Evolutionary conservation across 176 grass and related monocot species (phyloP), one percentile per base, ranked within the genome.

Genomic region (Thalia dealbata): DNA sequence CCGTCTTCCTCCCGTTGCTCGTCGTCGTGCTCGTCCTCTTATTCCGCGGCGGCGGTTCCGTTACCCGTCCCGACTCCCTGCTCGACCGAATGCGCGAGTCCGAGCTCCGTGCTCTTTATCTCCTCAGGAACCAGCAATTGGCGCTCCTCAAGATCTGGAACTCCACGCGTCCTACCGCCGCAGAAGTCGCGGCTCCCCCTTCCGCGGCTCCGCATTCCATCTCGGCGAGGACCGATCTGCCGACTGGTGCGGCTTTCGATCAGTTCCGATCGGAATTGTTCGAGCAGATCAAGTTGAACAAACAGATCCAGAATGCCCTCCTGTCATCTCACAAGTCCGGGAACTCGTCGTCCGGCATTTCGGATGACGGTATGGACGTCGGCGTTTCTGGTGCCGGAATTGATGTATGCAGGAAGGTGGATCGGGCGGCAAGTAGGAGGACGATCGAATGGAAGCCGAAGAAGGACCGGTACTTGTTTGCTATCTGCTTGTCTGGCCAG

Each of bases 381-480:
- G 76, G 75, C 74, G 78, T 87, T 66, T 82, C 81, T 46, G 80
- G 85, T 76, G 75, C 73, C 23, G 80, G 78, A 29, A 22, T 58
- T 56, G 66, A 84, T 27, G 73, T 80, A 3, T 97, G 93, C 72
- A 86, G 70, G 73, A 88, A 75, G 78, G 76, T 45, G 67, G 71
- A 81, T 61, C 63, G 73, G 76, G 87, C 71, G 1, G 18, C 56
- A 30, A 83, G 74, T 58, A 78, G 87, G 72, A 64, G 85, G 67
- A 93, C 95, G 23, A 88, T 99, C 3, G 90, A 99, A 55, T 99
- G 95, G 95, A 88, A 79, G 52, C 95, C 95, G 54, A 99, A 83
- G 81, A 99, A 91, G 14, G 81, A 93, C 61, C 67, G 73, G 2
- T 93, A 86, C 79, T 83, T 99, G 15, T 85, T 99, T 14, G 95